phyloP scores from a whole-genome alignment of 306 rosid species.

The Cicer pinnatifidum region DNA sequence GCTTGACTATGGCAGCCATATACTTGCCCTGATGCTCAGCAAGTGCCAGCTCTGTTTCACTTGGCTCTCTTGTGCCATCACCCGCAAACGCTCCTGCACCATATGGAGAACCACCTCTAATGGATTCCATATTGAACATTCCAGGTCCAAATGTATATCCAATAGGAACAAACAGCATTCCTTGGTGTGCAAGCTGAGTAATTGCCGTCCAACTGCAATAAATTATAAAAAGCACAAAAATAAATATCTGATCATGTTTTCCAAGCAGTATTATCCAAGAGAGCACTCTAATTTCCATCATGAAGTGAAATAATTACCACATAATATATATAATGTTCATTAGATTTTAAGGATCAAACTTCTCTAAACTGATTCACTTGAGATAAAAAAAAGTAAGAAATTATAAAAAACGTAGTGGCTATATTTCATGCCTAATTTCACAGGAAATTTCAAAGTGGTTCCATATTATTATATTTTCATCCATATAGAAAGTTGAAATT shows the following conservation, averaged over 20 bases:
- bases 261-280: constrained; percentile 18
- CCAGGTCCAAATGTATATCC: constrained; percentile 96
- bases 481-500: neutral
- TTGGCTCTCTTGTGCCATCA: constrained; percentile 86
- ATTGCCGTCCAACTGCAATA: constrained; percentile 95
- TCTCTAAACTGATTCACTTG: neutral
- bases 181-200: constrained; percentile 92
- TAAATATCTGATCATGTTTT: constrained; percentile 4
- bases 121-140: constrained; percentile 85
- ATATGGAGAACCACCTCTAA: constrained; percentile 91
- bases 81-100: constrained; percentile 96
- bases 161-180: constrained; percentile 92
- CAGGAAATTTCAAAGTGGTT: neutral
- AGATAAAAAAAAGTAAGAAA: neutral
- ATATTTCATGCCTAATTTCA: constrained; percentile 3
- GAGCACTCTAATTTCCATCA: constrained; percentile 20
- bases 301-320: constrained; percentile 6
- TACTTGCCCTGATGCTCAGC: constrained; percentile 97
- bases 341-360: neutral
- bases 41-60: constrained; percentile 80
- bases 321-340: neutral
- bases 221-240: constrained; percentile 22
- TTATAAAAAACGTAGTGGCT: neutral
- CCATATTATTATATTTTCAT: neutral
- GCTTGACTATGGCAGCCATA: constrained; percentile 85